A percentile compares a stretch with the other conserved stretches of the same genome.
These are phyloP conservation scores for Rhodotorula sp. DNA, from an alignment of 1,284 basidiomycete genomes.

Conservation along the genomic window DNA sequence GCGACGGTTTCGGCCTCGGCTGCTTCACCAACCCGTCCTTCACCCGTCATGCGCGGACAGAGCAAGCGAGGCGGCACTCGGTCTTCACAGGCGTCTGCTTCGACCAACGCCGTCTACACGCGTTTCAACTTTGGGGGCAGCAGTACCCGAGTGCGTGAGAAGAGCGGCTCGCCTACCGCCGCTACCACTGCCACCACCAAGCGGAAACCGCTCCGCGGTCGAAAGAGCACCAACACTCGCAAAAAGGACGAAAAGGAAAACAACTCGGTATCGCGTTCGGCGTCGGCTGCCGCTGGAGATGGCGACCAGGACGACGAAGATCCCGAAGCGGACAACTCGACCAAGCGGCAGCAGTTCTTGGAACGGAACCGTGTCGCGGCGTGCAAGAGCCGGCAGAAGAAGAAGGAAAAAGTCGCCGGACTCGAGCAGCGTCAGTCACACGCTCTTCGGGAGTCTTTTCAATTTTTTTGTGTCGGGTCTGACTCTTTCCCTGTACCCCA, in stretches of 20 bases:
- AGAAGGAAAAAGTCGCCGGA: conserved; percentile 34
- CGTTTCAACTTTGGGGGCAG: background rate
- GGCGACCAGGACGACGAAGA: conserved; percentile 11
- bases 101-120: background rate
- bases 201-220: background rate
- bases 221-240: conserved; percentile 1
- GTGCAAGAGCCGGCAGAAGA: conserved; percentile 36
- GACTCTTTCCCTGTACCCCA: too few relatives aligned
- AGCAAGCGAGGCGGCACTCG: conserved; percentile 19
- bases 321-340: conserved; percentile 9
- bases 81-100: background rate
- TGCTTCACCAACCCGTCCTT: background rate
- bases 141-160: too few relatives aligned
- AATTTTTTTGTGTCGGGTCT: background rate
- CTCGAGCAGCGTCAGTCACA: conserved; percentile 29
- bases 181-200: background rate
- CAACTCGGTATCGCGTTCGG: too few relatives aligned
- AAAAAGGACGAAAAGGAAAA: background rate
- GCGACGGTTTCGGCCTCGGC: background rate
- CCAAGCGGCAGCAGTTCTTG: conserved; percentile 26
- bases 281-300: background rate
- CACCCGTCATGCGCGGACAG: conserved; percentile 12
- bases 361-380: conserved; percentile 40
- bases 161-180: too few relatives aligned
- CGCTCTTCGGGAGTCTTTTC: background rate